phyloP scores from a whole-genome alignment of 2,329 filamentous ascomycete species.

The Neopestalotiopsis sp. region DNA sequence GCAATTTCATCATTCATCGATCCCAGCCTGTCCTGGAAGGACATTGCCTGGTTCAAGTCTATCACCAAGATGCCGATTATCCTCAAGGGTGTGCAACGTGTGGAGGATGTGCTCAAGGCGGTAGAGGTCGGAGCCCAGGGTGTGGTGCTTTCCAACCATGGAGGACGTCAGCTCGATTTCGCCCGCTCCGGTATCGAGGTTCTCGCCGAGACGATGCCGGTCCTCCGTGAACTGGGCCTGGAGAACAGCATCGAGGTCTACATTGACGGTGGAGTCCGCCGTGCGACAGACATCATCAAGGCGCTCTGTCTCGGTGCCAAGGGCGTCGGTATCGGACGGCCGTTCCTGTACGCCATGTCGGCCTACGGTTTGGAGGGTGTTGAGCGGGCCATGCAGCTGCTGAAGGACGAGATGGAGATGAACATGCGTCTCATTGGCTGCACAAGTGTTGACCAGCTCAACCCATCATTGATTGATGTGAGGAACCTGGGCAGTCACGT shows the following conservation, averaged over 20 bases:
- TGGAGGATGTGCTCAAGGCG: constrained; percentile 93
- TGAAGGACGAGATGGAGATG: constrained; percentile 99
- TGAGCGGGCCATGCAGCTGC: constrained; percentile 87
- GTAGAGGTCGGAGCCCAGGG: constrained; percentile 82
- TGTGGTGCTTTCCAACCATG: constrained; percentile 95
- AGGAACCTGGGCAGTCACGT: constrained; percentile 67
- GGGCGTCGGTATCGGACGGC: constrained; percentile 91
- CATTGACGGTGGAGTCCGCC: constrained; percentile 87
- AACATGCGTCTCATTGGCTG: constrained; percentile 95
- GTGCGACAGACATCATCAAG: constrained; percentile 94
- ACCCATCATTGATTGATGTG: constrained; percentile 80
- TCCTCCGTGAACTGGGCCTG: constrained; percentile 75
- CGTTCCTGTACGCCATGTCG: constrained; percentile 96
- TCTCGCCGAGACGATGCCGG: constrained; percentile 90
- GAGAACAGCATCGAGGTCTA: constrained; percentile 84
- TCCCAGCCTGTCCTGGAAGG: constrained; percentile 89
- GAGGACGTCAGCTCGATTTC: constrained; percentile 91
- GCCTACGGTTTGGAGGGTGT: constrained; percentile 88
- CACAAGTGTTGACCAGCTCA: constrained; percentile 75
- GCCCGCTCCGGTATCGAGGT: constrained; percentile 89
- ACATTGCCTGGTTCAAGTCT: constrained; percentile 89
- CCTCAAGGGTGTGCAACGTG: constrained; percentile 94
- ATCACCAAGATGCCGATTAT: constrained; percentile 96
- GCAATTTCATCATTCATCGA: constrained; percentile 98
- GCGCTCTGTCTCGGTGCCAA: constrained; percentile 90